These are phyloP conservation scores for Vitellaria paradoxa DNA, from an alignment of 179 eudicot species.

Conservation along the genomic window DNA sequence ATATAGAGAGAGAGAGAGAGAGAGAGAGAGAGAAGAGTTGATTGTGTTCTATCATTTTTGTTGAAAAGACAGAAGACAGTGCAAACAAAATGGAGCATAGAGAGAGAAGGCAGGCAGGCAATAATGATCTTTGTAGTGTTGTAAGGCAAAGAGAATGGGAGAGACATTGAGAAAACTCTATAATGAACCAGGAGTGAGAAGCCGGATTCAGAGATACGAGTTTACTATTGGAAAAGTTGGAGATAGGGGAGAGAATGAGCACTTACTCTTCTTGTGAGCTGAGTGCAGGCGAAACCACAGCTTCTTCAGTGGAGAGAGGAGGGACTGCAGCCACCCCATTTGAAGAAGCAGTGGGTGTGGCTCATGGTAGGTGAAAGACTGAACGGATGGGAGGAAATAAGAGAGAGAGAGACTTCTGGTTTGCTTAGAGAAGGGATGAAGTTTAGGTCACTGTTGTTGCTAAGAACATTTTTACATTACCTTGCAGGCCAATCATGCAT, in stretches of 20 bases:
- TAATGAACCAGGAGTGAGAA: background rate
- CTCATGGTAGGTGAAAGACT: constrained; percentile 44
- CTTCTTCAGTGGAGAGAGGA: constrained; percentile 76
- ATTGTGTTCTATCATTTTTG: background rate
- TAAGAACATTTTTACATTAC: constrained; percentile 21
- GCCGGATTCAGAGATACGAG: background rate
- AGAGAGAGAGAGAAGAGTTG: background rate
- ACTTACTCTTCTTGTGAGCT: constrained; percentile 60
- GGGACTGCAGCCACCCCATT: constrained; percentile 89
- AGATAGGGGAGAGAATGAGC: background rate
- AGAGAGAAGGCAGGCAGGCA: background rate
- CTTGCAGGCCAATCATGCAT: constrained; percentile 46
- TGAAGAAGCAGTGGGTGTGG: constrained; percentile 35
- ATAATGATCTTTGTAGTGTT: background rate
- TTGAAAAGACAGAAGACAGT: background rate
- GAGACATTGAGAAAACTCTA: background rate
- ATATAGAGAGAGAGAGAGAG: background rate
- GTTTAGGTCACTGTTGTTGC: constrained; percentile 33
- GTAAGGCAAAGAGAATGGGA: background rate
- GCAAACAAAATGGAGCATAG: background rate
- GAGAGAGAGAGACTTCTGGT: constrained; percentile 28
- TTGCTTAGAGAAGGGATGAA: constrained; percentile 78
- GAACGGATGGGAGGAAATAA: constrained; percentile 3
- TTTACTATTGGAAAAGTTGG: background rate
- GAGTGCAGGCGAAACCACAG: constrained; percentile 62